Base-by-base conservation (phyloP, 1,284 basidiomycete genomes). In the Amylostereum chailletii region DNA sequence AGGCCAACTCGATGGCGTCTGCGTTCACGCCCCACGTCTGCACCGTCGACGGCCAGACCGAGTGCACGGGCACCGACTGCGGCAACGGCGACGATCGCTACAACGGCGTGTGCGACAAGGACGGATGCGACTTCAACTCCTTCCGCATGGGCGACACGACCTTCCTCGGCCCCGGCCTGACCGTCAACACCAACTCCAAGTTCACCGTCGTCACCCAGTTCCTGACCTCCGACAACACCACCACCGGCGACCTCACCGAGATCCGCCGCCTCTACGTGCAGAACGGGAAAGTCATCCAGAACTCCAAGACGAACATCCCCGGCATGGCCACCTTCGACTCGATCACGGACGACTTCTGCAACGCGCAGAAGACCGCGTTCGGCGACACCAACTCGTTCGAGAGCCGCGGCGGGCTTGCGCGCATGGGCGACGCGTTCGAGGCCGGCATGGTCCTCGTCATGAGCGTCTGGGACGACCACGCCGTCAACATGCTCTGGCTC, bases 101-200 rank as follows among this genome's bases (percentile, higher is more conserved):
- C 60, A 60, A 61, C 51, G 64, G 68, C 42, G 54, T 71, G 48
- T 76, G 74, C 61, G 72, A 75, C 64, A 67, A 68, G 56, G 74
- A 73, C 54, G 75, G 74, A n/a, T 76, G 75, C 62, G 74, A 76
- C 59, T 77, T 75, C 70, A 76, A 79, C 70, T 73, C 75, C 49
- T 76, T 66, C 67, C 75, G 76, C 56, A 72, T 75, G 69, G 77
- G 76, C 46, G 60, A 71, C 64, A 63, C 59, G 34, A 57, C 60
- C 49, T 79, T 77, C 72, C 71, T 71, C 65, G 76, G 77, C 49
- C 64, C 67, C 9, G 67, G 61, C 50, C 59, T 60, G 62, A 71
- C 64, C 54, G 65, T 75, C 60, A 65, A 75, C 64, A 72, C 71
- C 58, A 66, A 53, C 50, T 63, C 64, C 57, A 67, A 66, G 58